Evolutionary conservation across 2,329 filamentous ascomycete species (phyloP), one percentile per base, ranked within the genome.

Genomic region (Colletotrichum nymphaeae): DNA sequence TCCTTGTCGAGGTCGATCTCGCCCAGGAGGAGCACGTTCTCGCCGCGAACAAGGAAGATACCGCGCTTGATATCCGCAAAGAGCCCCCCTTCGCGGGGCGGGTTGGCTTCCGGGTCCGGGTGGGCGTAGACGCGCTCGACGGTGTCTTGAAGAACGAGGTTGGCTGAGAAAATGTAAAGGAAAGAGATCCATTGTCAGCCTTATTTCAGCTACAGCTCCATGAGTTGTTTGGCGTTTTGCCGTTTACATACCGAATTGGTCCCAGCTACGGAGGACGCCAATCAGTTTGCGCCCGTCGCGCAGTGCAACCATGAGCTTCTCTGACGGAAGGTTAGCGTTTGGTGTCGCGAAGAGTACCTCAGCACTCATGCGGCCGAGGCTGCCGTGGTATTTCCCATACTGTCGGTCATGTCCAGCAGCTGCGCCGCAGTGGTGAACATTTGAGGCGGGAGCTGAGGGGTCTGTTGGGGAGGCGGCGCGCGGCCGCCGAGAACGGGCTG

Each of bases 371-470:
- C 56, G 37, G 56, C 74, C 73, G 75, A 46, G 60, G 75, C 80
- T 73, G 82, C 76, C 52, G 52, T 58, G 52, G 63, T 37, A 46
- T 63, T 79, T 68, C 64, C 79, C 94, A 87, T 91, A 98, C 96
- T 99, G 86, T 99, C 97, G 78, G 97, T 98, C 79, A 99, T 89
- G 82, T 99, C 97, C 72, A 99, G 87, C 72, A 99, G 88, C 86
- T 98, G 97, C 67, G 97, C 95, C 37, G 97, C 97, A 37, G 97
- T 99, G 22, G 97, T 97, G 86, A 99, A 99, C 93, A 98, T 98
- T 87, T 99, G 96, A 73, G 95, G 95, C 16, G 94, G 94, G 52
- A 96, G 86, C 83, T 94, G 93, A 26, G 81, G 71, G 49, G 78
- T 79, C 66, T 73, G 79, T 75, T 88, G 84, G 60, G 87, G 85